Conservation (phyloP, 768 basidiomycete genomes). For the Leucocoprinus leucothites region DNA sequence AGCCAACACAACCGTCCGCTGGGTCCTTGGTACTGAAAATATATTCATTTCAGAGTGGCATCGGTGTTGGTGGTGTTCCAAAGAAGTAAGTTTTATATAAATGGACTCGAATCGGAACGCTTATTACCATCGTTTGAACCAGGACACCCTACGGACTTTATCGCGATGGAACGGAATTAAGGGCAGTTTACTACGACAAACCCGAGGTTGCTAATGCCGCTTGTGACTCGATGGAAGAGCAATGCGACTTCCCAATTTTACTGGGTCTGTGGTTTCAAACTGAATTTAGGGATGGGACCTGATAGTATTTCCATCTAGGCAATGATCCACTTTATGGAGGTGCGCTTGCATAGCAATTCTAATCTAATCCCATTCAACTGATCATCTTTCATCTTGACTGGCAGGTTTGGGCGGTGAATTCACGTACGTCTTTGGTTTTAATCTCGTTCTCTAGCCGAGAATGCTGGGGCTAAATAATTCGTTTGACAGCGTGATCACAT, state of each 20-base stretch:
- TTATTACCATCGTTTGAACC: not conserved
- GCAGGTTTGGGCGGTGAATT: conserved; percentile 78
- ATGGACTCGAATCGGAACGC: not conserved
- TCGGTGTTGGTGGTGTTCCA: conserved; percentile 63
- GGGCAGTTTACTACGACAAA: conserved; percentile 68
- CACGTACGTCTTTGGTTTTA: conserved; percentile 46
- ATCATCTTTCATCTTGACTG: conserved; percentile 30
- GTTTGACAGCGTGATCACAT: conserved; percentile 62
- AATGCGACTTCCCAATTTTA: conserved; percentile 75
- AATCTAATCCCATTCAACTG: not conserved
- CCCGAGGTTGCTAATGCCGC: conserved; percentile 67
- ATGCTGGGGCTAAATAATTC: not conserved
- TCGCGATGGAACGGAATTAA: conserved; percentile 73
- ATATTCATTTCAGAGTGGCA: conserved; percentile 56
- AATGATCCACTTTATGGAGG: conserved; percentile 82
- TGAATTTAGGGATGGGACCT: not conserved
- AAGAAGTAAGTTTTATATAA: conserved; percentile 51
- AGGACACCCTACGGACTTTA: conserved; percentile 78
- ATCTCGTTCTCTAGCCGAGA: too few relatives aligned
- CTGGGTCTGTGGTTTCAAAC: conserved; percentile 42
- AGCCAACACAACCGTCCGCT: conserved; percentile 2
- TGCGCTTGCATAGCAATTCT: conserved; percentile 23
- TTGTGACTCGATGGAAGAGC: conserved; percentile 56
- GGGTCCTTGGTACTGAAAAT: not conserved
- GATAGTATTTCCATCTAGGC: conserved; percentile 32